Evolutionary conservation across 306 rosid genomes (phyloP).

Genomic region (Malus sieversii): DNA sequence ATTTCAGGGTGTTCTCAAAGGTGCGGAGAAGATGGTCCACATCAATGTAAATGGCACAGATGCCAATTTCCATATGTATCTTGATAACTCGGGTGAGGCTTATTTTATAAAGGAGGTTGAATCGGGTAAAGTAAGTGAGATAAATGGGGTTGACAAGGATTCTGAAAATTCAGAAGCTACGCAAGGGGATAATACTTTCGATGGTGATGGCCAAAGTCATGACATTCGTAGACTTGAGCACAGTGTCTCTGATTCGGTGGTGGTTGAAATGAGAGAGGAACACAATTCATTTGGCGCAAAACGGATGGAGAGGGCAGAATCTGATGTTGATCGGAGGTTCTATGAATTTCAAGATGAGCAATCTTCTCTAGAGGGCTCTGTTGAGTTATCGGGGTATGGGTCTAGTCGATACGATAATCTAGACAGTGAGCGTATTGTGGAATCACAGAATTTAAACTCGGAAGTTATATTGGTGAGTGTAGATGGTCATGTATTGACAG

Average conservation of each 20-base stretch:
- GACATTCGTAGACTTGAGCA: conserved; percentile 48
- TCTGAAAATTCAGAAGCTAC: conserved; percentile 17
- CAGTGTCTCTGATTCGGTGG: conserved; percentile 53
- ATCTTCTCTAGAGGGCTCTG: conserved; percentile 56
- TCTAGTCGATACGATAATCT: conserved; percentile 45
- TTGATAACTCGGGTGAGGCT: conserved; percentile 93
- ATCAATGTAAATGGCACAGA: conserved; percentile 74
- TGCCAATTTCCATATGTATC: conserved; percentile 84
- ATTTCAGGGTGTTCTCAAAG: conserved; percentile 94
- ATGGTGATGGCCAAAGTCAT: conserved; percentile 12
- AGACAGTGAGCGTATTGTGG: conserved; percentile 47
- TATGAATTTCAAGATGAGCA: conserved; percentile 64
- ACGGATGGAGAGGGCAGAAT: conserved; percentile 40
- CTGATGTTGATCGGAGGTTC: conserved; percentile 56
- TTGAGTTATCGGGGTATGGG: conserved; percentile 55
- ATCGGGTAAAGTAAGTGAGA: conserved; percentile 31
- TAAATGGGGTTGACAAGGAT: conserved; percentile 28
- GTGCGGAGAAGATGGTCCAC: conserved; percentile 68
- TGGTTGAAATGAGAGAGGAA: conserved; percentile 37
- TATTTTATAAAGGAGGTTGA: conserved; percentile 74
- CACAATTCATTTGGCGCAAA: conserved; percentile 14
- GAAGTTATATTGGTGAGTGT: conserved; percentile 91
- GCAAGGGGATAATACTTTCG: conserved; percentile 10
- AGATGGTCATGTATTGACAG: conserved; percentile 81
- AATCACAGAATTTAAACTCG: conserved; percentile 51